Percentiles rank a stretch among this genome's conserved stretches.
phyloP scores from a whole-genome alignment of 305 asterid species.

The Solanum hybrid region DNA sequence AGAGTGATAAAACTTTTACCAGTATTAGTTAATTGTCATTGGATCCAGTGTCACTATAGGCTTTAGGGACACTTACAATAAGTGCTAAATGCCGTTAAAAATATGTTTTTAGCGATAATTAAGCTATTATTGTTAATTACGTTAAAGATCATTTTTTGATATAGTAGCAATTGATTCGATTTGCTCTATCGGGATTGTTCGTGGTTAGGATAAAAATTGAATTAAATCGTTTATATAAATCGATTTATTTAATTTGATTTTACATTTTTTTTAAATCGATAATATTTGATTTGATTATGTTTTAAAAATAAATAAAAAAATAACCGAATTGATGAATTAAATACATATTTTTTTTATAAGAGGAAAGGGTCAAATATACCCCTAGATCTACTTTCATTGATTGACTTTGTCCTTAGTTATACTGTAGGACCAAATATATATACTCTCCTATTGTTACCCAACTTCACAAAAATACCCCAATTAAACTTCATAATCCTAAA shows the following conservation, averaged over 20 bases:
- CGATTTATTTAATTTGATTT: too few species aligned
- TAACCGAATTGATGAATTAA: too few species aligned
- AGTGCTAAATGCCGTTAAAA: too few species aligned
- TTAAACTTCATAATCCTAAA: not conserved
- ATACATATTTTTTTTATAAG: not conserved
- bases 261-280: accelerated
- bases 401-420: too few species aligned
- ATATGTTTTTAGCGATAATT: accelerated
- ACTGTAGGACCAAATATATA: not conserved
- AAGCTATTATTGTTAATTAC: too few species aligned
- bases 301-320: too few species aligned
- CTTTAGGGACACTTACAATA: too few species aligned
- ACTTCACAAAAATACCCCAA: not conserved
- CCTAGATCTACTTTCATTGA: not conserved
- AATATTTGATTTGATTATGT: not conserved
- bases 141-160: too few species aligned
- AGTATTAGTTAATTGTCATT: too few species aligned
- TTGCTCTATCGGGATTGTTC: not conserved
- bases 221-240: too few species aligned
- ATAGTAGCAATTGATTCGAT: not conserved
- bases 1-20: too few species aligned
- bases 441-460: accelerated
- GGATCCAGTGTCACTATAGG: accelerated
- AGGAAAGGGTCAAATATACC: not conserved
- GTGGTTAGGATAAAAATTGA: too few species aligned